Percentiles rank a stretch among this genome's conserved stretches.
Evolutionary conservation across 2,329 filamentous ascomycete species (phyloP).

Genomic region (Bisporella sp.): DNA sequence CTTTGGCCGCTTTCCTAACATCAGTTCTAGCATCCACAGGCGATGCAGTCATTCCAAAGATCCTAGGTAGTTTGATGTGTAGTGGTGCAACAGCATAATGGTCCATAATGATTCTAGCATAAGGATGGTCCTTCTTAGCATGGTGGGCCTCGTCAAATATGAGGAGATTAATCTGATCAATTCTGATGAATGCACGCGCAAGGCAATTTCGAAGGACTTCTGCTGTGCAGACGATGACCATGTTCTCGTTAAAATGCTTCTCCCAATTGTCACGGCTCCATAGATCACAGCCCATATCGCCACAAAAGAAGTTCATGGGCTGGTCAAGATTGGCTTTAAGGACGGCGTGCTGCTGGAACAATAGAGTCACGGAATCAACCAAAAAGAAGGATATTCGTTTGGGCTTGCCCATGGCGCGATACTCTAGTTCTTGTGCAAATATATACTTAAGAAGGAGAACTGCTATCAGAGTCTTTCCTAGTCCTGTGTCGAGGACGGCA

Average conservation of each 20-base stretch:
- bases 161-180: constrained; percentile 79
- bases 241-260: constrained; percentile 53
- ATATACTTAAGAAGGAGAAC: constrained; percentile 73
- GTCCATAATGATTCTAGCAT: constrained; percentile 83
- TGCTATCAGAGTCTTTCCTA: constrained; percentile 94
- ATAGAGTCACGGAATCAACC: constrained; percentile 82
- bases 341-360: constrained; percentile 82
- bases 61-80: constrained; percentile 52
- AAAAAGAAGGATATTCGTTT: constrained; percentile 78
- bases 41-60: constrained; percentile 96
- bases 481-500: constrained; percentile 90
- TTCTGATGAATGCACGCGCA: constrained; percentile 69
- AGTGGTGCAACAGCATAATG: constrained; percentile 55
- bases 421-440: constrained; percentile 70
- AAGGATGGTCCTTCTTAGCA: constrained; percentile 87
- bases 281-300: constrained; percentile 56
- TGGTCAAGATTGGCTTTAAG: constrained; percentile 75
- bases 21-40: constrained; percentile 80
- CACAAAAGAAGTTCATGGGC: constrained; percentile 66
- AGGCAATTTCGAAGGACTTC: constrained; percentile 78
- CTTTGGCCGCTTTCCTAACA: constrained; percentile 59
- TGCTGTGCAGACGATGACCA: constrained; percentile 88
- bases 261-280: constrained; percentile 55
- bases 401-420: constrained; percentile 50
- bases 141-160: constrained; percentile 97